Percentiles rank a stretch among this genome's conserved stretches.
Evolutionary conservation across 2,329 filamentous ascomycete genomes (phyloP).

Genomic region (Plenodomus tracheiphilus): DNA sequence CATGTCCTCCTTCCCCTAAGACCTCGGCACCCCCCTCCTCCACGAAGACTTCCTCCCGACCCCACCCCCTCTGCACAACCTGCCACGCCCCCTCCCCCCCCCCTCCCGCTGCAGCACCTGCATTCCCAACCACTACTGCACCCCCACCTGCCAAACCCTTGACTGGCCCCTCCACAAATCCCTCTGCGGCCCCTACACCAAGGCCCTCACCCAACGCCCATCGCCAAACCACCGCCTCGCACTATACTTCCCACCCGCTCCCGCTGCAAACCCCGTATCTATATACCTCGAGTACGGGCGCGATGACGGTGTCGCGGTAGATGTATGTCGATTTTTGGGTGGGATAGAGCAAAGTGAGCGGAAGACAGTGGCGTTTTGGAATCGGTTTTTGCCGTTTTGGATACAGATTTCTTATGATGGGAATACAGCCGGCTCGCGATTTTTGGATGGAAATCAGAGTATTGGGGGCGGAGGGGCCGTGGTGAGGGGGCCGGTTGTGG

Average conservation of each 20-base stretch:
- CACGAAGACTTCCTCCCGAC: constrained; percentile 10
- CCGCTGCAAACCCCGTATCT: constrained; percentile 1
- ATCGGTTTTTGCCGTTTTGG: constrained; percentile 9
- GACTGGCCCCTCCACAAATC: constrained; percentile 14
- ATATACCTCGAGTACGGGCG: constrained; percentile 4
- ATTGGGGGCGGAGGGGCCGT: not conserved
- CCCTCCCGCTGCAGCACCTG: constrained; percentile 12
- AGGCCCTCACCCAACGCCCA: not conserved
- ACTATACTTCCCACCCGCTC: constrained; percentile 8
- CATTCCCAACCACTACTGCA: constrained; percentile 17
- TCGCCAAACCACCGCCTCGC: constrained; percentile 1
- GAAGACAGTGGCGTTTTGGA: constrained; percentile 15
- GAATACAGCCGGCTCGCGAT: constrained; percentile 2
- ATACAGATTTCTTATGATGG: constrained; percentile 16
- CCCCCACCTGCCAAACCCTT: constrained; percentile 5
- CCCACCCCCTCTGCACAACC: constrained; percentile 5
- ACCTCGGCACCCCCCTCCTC: constrained; percentile 10
- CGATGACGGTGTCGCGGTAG: too few species aligned
- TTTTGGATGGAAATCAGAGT: not conserved
- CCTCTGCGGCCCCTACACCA: constrained; percentile 7
- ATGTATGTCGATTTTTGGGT: too few species aligned
- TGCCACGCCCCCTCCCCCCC: constrained; percentile 5
- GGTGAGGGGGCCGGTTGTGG: constrained; percentile 13
- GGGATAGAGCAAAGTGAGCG: too few species aligned
- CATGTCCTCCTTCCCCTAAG: constrained; percentile 4